A percentile compares a stretch with the other conserved stretches of the same genome.
Conservation (phyloP, 768 basidiomycete genomes). For the Termitomyces titanicus region DNA sequence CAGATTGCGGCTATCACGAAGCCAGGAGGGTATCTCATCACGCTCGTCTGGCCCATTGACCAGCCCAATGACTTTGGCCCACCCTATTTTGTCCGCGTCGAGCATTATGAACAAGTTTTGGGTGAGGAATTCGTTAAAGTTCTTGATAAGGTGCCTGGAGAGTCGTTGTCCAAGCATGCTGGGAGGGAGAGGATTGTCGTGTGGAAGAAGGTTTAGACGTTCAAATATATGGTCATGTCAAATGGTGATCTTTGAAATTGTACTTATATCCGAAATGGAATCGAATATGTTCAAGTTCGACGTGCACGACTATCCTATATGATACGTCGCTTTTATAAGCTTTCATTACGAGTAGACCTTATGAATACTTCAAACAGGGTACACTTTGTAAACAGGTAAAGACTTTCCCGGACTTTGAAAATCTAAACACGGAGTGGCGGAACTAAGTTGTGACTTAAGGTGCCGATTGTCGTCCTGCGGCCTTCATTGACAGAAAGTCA, state of each 20-base stretch:
- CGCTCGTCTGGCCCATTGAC: slow-evolving; percentile 55
- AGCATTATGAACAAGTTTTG: slow-evolving; percentile 55
- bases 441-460: no score
- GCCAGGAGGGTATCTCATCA: slow-evolving; percentile 60
- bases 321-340: neutral
- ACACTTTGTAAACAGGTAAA: no score
- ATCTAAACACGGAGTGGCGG: no score
- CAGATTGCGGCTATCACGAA: slow-evolving; percentile 55
- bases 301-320: no score
- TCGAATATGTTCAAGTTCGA: neutral
- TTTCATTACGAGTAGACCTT: neutral
- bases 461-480: no score
- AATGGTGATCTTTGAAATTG: neutral
- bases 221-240: neutral
- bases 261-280: neutral
- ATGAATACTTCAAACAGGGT: neutral
- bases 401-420: no score
- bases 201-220: slow-evolving; percentile 32
- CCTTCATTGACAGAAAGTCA: no score
- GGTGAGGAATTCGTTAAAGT: neutral
- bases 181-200: slow-evolving; percentile 52
- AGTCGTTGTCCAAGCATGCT: slow-evolving; percentile 35
- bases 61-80: slow-evolving; percentile 45
- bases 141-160: slow-evolving; percentile 45
- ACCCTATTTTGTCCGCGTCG: slow-evolving; percentile 56